These are phyloP conservation scores for Rhododendron kiyosumense DNA, from an alignment of 148 eudicot genomes.

Conservation along the genomic window DNA sequence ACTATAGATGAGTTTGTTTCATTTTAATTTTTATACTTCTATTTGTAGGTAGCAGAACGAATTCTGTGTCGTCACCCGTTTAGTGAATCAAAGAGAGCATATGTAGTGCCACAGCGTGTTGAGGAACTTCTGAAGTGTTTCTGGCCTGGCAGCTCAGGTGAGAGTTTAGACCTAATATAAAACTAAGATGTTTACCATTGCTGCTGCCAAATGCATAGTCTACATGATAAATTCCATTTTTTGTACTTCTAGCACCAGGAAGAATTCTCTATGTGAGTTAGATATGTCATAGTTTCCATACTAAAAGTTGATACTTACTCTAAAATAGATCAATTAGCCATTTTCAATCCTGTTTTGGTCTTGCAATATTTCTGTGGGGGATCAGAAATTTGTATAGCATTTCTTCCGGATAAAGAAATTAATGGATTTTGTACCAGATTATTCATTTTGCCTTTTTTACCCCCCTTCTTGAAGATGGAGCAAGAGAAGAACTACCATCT, in stretches of 20 bases:
- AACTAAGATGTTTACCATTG: neutral
- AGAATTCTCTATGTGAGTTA: neutral
- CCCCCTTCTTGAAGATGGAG: conserved; percentile 36
- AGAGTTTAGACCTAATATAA: conserved; percentile 2
- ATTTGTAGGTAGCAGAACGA: conserved; percentile 65
- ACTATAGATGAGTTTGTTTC: neutral
- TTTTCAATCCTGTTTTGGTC: neutral
- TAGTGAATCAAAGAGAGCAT: conserved; percentile 90
- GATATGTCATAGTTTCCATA: neutral
- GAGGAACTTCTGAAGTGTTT: conserved; percentile 93
- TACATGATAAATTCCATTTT: neutral
- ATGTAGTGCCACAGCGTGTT: conserved; percentile 87
- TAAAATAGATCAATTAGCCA: neutral
- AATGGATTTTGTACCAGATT: neutral
- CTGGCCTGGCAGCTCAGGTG: conserved; percentile 87
- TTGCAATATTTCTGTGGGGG: neutral
- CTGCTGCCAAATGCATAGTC: neutral
- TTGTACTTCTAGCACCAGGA: neutral
- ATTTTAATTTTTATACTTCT: neutral
- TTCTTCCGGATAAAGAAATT: neutral
- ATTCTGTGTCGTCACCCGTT: conserved; percentile 97
- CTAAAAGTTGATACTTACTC: neutral
- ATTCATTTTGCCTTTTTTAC: neutral
- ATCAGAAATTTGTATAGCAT: neutral
- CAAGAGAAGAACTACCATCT: conserved; percentile 63